Evolutionary conservation across 768 basidiomycete genomes (phyloP).

Genomic region (Termitomyces sp.): DNA sequence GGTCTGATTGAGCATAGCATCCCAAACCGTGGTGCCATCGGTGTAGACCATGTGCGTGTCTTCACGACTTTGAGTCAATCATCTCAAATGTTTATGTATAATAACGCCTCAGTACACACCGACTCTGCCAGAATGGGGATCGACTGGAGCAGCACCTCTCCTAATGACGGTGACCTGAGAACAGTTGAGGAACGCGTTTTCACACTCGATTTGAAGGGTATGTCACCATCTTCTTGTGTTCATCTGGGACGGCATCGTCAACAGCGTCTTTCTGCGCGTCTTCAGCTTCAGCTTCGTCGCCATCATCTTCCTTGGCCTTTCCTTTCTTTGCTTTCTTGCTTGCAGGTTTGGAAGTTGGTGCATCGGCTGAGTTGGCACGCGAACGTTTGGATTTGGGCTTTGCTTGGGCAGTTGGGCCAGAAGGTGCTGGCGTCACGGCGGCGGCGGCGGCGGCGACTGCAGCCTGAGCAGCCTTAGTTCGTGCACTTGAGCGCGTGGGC

Average conservation of each 20-base stretch:
- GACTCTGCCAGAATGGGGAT: constrained; percentile 42
- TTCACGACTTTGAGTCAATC: constrained; percentile 19
- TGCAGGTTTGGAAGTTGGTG: constrained; percentile 24
- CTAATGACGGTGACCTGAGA: constrained; percentile 41
- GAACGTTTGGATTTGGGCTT: constrained; percentile 32
- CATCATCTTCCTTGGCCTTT: constrained; percentile 21
- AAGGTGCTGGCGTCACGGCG: constrained; percentile 22
- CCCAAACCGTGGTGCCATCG: constrained; percentile 41
- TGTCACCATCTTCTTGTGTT: constrained; percentile 47
- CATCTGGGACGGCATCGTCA: constrained; percentile 19
- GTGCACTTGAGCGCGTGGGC: constrained; percentile 37
- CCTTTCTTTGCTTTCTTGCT: constrained; percentile 31
- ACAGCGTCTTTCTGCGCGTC: constrained; percentile 25
- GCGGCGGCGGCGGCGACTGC: constrained; percentile 6
- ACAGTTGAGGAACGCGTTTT: constrained; percentile 8
- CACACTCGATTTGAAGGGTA: neutral
- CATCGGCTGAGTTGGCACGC: constrained; percentile 27
- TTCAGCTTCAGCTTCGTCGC: constrained; percentile 12
- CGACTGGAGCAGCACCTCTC: constrained; percentile 56
- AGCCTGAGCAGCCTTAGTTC: constrained; percentile 30
- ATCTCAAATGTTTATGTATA: neutral
- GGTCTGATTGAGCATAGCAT: constrained; percentile 64
- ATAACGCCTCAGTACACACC: constrained; percentile 33
- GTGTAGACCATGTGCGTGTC: constrained; percentile 52
- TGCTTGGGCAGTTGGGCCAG: constrained; percentile 23